Evolutionary conservation across 345 rosid genomes (phyloP), one percentile per base, ranked within the genome.

Genomic region (Citrus reticulata): DNA sequence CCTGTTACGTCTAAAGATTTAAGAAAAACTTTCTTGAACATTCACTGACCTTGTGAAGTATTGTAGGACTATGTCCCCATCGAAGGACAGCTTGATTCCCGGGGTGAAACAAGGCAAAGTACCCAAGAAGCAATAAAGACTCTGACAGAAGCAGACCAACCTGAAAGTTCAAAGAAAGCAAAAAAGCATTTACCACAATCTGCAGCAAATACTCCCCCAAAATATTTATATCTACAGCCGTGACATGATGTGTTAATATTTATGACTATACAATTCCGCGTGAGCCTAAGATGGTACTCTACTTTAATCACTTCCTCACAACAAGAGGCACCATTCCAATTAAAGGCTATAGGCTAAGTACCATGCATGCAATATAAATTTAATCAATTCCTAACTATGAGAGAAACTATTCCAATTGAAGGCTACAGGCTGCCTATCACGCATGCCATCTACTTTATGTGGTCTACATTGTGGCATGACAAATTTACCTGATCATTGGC

Each of bases 1-100:
- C 42, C 14, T 4, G 55, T 51, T 81, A 78, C 54, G 68, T 55
- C n/a, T 25, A 49, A 34, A 58, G 17, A 55, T 40, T 17, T 17
- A 66, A 64, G 68, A 34, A 78, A 46, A 9, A 54, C 5, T 30
- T 16, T 32, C 34, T 39, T 0, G 40, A 70, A 19, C 14, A 51
- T 71, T 69, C 64, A 82, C 91, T 83, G 68, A 89, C 96, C 94
- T 92, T 90, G 83, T 92, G 96, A 79, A 92, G 93, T 81, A 92
- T 89, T 19, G 96, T 92, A 25, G 92, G 93, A 81, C 94, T 87
- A 76, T 90, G 90, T 74, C 94, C 93, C 96, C 96, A 92, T 59
- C 94, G 89, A 73, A 90, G 92, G 69, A 92, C 94, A 32, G 91
- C 96, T 83, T 90, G 96, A 85, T 90, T 92, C 76, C 86, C 87